These are phyloP conservation scores for Meira miltonrushii DNA, from an alignment of 1,284 basidiomycete genomes.

Conservation along the genomic window DNA sequence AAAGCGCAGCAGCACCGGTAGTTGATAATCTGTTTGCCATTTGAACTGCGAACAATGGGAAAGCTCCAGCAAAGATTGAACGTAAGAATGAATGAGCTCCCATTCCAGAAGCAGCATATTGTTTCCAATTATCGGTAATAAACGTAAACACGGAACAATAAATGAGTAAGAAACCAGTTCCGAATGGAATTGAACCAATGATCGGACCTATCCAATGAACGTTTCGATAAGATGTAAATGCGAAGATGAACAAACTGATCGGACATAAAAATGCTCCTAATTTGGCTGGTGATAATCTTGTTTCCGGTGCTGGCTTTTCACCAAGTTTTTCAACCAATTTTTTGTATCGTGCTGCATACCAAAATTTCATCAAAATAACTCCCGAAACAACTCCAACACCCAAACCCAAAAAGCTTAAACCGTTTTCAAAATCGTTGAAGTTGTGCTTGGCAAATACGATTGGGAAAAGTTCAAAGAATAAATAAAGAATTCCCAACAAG, in stretches of 20 bases:
- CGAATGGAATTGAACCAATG: constrained; percentile 11
- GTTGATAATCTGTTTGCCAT: constrained; percentile 16
- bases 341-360: constrained; percentile 55
- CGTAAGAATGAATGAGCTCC: constrained; percentile 13
- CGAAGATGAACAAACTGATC: constrained; percentile 14
- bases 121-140: constrained; percentile 1
- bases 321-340: not conserved
- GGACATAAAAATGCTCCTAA: constrained; percentile 12
- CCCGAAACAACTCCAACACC: constrained; percentile 65
- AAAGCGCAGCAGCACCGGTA: constrained; percentile 14
- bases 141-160: not conserved
- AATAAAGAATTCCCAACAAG: constrained; percentile 69
- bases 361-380: constrained; percentile 61
- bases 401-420: constrained; percentile 68
- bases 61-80: constrained; percentile 12
- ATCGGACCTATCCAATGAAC: constrained; percentile 21
- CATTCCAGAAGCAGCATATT: constrained; percentile 24
- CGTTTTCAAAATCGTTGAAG: constrained; percentile 59
- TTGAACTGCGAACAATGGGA: constrained; percentile 16
- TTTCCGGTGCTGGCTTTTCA: constrained; percentile 13
- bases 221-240: constrained; percentile 12
- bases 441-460: constrained; percentile 15
- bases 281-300: constrained; percentile 12
- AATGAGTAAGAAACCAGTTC: constrained; percentile 4
- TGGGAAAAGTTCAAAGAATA: constrained; percentile 66